Conservation (phyloP, 352 stramenopile species). For the Phytophthora tentaculata region DNA sequence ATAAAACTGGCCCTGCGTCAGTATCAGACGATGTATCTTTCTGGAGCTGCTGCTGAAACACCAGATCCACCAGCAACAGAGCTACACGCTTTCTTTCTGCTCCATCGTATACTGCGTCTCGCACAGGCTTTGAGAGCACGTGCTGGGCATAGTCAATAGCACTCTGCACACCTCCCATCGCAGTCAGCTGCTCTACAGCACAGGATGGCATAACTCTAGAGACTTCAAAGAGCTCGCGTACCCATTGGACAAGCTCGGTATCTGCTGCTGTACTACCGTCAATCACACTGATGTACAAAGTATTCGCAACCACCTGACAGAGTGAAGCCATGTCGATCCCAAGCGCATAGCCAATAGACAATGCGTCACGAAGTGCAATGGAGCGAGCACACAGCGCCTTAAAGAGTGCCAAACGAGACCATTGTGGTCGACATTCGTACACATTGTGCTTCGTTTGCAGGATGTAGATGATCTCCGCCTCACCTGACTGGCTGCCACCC, state of each 20-base stretch:
- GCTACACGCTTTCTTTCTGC: conserved; percentile 60
- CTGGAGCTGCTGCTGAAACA: conserved; percentile 68
- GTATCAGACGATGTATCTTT: conserved; percentile 24
- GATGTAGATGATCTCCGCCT: conserved; percentile 81
- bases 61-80: conserved; percentile 57
- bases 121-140: conserved; percentile 46
- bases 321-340: conserved; percentile 89
- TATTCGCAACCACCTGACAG: conserved; percentile 85
- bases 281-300: conserved; percentile 57
- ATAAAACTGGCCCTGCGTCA: background rate
- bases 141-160: conserved; percentile 71
- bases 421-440: conserved; percentile 88
- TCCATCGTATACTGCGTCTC: conserved; percentile 41
- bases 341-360: conserved; percentile 87
- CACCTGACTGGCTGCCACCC: conserved; percentile 29
- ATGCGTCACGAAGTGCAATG: conserved; percentile 68
- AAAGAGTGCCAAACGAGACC: conserved; percentile 84
- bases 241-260: conserved; percentile 53
- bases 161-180: conserved; percentile 52
- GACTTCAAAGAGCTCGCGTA: conserved; percentile 77
- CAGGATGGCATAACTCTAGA: conserved; percentile 74
- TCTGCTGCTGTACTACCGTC: conserved; percentile 35
- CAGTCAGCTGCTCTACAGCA: conserved; percentile 71
- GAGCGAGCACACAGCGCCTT: conserved; percentile 62
- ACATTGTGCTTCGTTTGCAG: conserved; percentile 83